Evolutionary conservation across 495 filamentous ascomycete species (phyloP).

Genomic region (Cairneyella variabilis): DNA sequence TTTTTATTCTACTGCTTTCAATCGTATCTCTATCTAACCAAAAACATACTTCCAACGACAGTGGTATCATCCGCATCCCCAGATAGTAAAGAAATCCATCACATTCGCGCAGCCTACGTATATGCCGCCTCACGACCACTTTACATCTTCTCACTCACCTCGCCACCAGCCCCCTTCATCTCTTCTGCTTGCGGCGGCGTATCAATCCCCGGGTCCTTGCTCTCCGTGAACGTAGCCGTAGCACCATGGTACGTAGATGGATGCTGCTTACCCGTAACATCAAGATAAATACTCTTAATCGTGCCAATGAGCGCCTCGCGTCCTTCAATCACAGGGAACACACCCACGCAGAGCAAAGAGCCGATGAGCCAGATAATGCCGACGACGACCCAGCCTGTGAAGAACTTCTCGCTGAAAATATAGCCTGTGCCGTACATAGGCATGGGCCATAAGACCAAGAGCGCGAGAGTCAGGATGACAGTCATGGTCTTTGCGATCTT

Average conservation of each 20-base stretch:
- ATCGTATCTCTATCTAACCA: neutral
- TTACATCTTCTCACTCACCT: slow-evolving; percentile 6
- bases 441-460: slow-evolving; percentile 91
- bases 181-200: slow-evolving; percentile 24
- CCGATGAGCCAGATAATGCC: slow-evolving; percentile 74
- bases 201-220: slow-evolving; percentile 17
- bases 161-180: neutral
- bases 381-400: slow-evolving; percentile 75
- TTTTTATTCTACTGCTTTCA: too few species aligned
- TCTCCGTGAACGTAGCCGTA: slow-evolving; percentile 19
- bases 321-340: slow-evolving; percentile 24
- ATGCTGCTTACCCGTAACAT: slow-evolving; percentile 43
- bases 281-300: slow-evolving; percentile 60
- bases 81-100: too few species aligned
- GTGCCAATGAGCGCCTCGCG: slow-evolving; percentile 58
- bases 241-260: slow-evolving; percentile 15
- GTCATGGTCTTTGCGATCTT: slow-evolving; percentile 79
- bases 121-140: neutral
- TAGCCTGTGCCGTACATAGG: slow-evolving; percentile 88
- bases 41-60: neutral
- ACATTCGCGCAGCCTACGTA: neutral
- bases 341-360: slow-evolving; percentile 32
- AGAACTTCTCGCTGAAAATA: slow-evolving; percentile 71
- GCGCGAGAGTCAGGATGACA: slow-evolving; percentile 63
- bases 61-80: neutral